A percentile compares a stretch with the other conserved stretches of the same genome.
phyloP scores from a whole-genome alignment of 768 basidiomycete species.

The Suillus paluster region DNA sequence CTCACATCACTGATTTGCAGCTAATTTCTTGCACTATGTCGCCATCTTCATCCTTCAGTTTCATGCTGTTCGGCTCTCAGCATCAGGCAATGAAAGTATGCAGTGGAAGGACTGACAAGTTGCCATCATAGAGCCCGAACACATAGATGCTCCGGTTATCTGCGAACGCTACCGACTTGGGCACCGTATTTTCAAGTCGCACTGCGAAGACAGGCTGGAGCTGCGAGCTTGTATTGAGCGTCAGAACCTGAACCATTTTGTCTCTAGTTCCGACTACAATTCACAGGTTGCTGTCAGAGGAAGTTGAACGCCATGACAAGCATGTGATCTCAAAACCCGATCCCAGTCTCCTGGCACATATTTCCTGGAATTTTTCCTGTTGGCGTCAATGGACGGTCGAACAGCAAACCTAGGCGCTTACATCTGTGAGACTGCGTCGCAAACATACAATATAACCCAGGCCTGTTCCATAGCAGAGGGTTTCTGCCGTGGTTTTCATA shows the following conservation, averaged over 20 bases:
- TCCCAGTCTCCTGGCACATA: constrained; percentile 13
- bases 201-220: constrained; percentile 12
- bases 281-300: neutral
- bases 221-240: constrained; percentile 8
- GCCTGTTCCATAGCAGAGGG: constrained; percentile 13
- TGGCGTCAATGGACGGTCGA: neutral
- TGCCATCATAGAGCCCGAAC: constrained; percentile 16
- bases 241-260: constrained; percentile 5
- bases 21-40: constrained; percentile 4
- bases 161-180: constrained; percentile 8
- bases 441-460: constrained; percentile 13
- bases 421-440: constrained; percentile 8
- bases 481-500: constrained; percentile 1
- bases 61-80: constrained; percentile 6
- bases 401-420: constrained; percentile 4
- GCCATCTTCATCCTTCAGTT: constrained; percentile 10
- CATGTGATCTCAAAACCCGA: constrained; percentile 16
- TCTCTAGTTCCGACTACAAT: constrained; percentile 12
- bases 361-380: constrained; percentile 16
- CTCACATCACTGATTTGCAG: constrained; percentile 14
- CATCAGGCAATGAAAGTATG: no score
- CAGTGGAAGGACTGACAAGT: constrained; percentile 12
- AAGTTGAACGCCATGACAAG: constrained; percentile 5
- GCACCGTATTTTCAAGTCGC: constrained; percentile 3
- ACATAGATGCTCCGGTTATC: constrained; percentile 1